Conservation (phyloP, 129 eudicot species). For the Lonicera japonica region DNA sequence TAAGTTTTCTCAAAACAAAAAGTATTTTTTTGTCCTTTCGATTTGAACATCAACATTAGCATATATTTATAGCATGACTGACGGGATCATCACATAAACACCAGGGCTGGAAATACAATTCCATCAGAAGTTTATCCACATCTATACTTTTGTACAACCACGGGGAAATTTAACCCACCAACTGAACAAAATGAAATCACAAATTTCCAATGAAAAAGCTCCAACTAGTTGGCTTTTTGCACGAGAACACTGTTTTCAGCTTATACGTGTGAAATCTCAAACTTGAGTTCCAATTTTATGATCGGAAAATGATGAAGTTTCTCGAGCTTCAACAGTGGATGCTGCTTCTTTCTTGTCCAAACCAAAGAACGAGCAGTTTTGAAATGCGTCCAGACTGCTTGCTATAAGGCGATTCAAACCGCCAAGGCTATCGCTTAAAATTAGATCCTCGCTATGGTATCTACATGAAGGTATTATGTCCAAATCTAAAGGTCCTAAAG, state of each 20-base stretch:
- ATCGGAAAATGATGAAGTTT: slow-evolving; percentile 36
- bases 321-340: slow-evolving; percentile 40
- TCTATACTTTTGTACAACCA: slow-evolving; percentile 9
- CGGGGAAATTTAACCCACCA: not conserved
- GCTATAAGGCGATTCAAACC: slow-evolving; percentile 81
- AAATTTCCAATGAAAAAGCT: no score
- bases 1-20: no score
- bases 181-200: no score
- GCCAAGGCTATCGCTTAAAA: slow-evolving; percentile 71
- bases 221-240: not conserved
- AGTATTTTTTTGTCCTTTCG: no score
- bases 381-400: slow-evolving; percentile 89
- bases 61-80: not conserved
- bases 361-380: slow-evolving; percentile 56
- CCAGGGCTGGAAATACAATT: not conserved
- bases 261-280: slow-evolving; percentile 8
- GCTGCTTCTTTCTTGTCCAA: slow-evolving; percentile 60
- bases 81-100: not conserved
- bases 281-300: slow-evolving; percentile 35
- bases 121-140: slow-evolving; percentile 3
- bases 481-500: slow-evolving; percentile 87
- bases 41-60: not conserved
- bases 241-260: not conserved
- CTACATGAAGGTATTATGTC: slow-evolving; percentile 62
- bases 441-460: slow-evolving; percentile 69